Conservation (phyloP, 306 rosid species). For the Sechiopsis laciniata region DNA sequence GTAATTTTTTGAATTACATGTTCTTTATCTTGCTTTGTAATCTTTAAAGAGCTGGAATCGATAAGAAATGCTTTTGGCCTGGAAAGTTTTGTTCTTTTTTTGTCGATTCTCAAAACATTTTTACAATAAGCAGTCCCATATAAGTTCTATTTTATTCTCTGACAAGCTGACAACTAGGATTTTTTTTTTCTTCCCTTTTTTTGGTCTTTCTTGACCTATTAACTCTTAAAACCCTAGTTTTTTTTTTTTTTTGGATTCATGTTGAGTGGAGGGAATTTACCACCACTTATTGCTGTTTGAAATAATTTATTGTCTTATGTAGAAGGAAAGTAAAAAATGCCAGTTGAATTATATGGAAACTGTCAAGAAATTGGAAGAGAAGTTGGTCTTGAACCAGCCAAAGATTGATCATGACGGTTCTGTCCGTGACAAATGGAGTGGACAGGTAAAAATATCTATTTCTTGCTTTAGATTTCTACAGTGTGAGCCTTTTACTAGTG, state of each 20-base stretch:
- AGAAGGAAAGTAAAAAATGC: slow-evolving; percentile 86
- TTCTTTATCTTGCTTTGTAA: not conserved
- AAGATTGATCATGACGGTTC: slow-evolving; percentile 41
- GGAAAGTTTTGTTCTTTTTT: not conserved
- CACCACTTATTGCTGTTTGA: not conserved
- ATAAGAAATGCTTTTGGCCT: not conserved
- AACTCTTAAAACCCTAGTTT: not conserved
- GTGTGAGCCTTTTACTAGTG: not conserved
- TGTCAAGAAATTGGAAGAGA: slow-evolving; percentile 91
- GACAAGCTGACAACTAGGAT: not conserved
- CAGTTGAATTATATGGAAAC: slow-evolving; percentile 96
- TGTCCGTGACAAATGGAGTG: slow-evolving; percentile 30
- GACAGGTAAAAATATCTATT: slow-evolving; percentile 48
- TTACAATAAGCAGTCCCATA: not conserved
- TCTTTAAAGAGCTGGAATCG: not conserved
- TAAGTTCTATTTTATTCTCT: not conserved
- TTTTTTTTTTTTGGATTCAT: not conserved
- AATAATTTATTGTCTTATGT: slow-evolving; percentile 29
- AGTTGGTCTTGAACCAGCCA: slow-evolving; percentile 73
- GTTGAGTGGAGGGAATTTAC: not conserved
- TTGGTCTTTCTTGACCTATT: not conserved
- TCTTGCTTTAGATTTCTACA: not conserved
- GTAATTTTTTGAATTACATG: not conserved
- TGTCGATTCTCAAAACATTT: not conserved
- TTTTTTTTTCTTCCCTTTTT: too few relatives aligned